Evolutionary conservation across 2,329 filamentous ascomycete species (phyloP), one percentile per base, ranked within the genome.

Genomic region (Torrubiella hemipterigena): DNA sequence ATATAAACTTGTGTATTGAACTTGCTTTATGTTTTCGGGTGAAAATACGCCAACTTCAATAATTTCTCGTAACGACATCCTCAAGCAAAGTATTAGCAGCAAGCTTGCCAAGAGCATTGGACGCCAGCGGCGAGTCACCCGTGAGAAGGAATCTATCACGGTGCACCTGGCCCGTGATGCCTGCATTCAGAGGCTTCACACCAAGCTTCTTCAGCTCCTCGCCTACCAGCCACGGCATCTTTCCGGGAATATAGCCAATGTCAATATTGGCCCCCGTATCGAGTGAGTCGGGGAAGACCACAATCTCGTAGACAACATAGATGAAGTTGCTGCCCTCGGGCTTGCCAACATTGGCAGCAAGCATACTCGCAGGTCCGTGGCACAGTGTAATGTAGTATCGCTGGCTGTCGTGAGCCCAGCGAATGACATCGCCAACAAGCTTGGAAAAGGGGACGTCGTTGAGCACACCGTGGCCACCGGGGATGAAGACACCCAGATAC

Each of bases 141-240:
- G 40, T 42, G 5, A 40, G 28, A 16, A 42, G 23, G 10, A 23
- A 19, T 4, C 40, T 29, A 18, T 42, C 40, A 4, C 29, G 19
- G 32, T 42, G 40, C 7, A 27, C 26, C 35, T 38, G 33, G 7
- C 40, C 38, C 5, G 40, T 40, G 21, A 42, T 42, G 17, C 18
- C 22, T 6, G 26, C 31, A 16, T 42, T 42, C 8, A 42, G 19
- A 13, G 32, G 23, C 30, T 29, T 36, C 21, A 42, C 32, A 13
- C 38, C 38, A 4, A 38, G 40, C 28, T 34, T 31, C 2, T 23
- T 20, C 8, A 42, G 32, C 7, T 26, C 7, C 15, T 42, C 38
- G 20, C 38, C 40, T 5, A 42, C 40, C n/a, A 40, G 33, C 40
- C 40, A 42, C 17, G 30, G 18, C 40, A 42, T 42, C 36, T 42